Evolutionary conservation across 2,329 filamentous ascomycete species (phyloP).

Genomic region (Colletotrichum simmondsii): DNA sequence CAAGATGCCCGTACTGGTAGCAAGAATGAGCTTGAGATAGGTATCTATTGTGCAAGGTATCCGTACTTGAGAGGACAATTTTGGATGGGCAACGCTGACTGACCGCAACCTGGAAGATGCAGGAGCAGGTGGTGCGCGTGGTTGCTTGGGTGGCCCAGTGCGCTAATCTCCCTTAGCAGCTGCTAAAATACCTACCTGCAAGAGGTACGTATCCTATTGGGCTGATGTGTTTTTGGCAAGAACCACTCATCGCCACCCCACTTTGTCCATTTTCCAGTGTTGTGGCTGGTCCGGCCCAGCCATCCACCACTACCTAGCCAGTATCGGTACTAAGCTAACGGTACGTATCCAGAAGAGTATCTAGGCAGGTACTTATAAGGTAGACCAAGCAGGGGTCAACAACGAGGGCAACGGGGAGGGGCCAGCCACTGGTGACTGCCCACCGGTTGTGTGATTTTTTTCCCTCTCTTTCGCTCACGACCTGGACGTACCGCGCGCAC

Average conservation of each 20-base stretch:
- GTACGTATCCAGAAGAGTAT: not conserved
- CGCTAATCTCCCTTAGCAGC: constrained; percentile 10
- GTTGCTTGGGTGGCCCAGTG: constrained; percentile 20
- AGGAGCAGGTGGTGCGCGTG: constrained; percentile 9
- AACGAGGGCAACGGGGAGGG: constrained; percentile 21
- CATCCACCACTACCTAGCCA: not conserved
- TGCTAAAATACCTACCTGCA: not conserved
- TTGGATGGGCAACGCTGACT: not conserved
- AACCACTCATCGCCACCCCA: not conserved
- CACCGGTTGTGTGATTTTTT: not conserved
- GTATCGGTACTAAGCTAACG: not conserved
- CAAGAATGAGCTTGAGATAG: not conserved
- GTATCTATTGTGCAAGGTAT: not conserved
- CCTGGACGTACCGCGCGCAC: constrained; percentile 40
- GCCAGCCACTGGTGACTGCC: not conserved
- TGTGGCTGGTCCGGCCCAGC: constrained; percentile 18
- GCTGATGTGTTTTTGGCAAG: not conserved
- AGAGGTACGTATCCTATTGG: constrained; percentile 9
- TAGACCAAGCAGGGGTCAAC: not conserved
- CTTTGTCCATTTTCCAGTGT: not conserved
- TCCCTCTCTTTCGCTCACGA: not conserved
- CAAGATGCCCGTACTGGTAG: too few relatives aligned
- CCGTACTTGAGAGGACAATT: not conserved
- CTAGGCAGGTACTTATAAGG: too few relatives aligned
- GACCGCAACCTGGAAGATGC: not conserved